Conservation (phyloP, 441 rosid species). For the Kokia cookei region DNA sequence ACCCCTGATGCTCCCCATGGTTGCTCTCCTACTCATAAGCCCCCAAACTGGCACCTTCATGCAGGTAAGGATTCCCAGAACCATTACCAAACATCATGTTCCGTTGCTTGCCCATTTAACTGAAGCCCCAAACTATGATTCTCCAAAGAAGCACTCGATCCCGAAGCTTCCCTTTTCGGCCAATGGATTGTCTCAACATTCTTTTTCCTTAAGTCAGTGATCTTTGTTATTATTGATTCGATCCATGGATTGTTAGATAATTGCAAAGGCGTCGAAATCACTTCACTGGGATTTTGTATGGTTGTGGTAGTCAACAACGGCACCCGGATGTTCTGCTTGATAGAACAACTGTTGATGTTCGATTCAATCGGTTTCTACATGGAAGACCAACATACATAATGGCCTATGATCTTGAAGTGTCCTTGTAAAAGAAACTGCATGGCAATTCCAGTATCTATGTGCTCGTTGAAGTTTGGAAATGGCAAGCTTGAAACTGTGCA, state of each 20-base stretch:
- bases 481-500: constrained; percentile 72
- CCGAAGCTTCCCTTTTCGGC: constrained; percentile 61
- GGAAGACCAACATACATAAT: constrained; percentile 69
- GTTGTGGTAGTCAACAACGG: constrained; percentile 70
- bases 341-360: constrained; percentile 52
- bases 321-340: constrained; percentile 77
- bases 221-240: constrained; percentile 61
- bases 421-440: constrained; percentile 76
- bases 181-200: constrained; percentile 52
- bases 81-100: constrained; percentile 49
- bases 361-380: constrained; percentile 62
- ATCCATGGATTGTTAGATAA: constrained; percentile 70
- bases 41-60: constrained; percentile 25
- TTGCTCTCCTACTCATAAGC: constrained; percentile 40
- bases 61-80: constrained; percentile 42
- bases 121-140: constrained; percentile 51
- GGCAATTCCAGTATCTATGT: constrained; percentile 94
- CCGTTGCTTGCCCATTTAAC: constrained; percentile 35
- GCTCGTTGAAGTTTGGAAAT: constrained; percentile 89
- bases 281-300: constrained; percentile 41
- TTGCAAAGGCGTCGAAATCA: constrained; percentile 61
- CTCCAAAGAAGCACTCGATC: constrained; percentile 74
- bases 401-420: constrained; percentile 55
- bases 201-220: constrained; percentile 60
- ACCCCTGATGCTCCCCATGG: constrained; percentile 41